These are phyloP conservation scores for Ophiorrhiza pumila DNA, from an alignment of 257 asterid species.

Conservation along the genomic window DNA sequence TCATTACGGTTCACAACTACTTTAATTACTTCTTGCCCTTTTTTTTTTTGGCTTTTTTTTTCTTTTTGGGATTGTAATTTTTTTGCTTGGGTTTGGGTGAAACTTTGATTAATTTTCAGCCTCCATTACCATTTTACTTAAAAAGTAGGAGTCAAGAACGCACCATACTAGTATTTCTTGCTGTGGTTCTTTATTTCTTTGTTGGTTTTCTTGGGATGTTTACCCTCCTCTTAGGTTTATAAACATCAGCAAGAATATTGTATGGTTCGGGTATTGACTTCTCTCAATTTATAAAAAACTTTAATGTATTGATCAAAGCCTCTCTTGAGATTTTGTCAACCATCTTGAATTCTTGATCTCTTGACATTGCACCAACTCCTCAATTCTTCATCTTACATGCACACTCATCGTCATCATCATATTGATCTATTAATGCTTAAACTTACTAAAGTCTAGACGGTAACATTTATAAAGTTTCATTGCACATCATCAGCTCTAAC, in stretches of 20 bases:
- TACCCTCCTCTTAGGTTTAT: background rate
- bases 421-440: too few species aligned
- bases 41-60: background rate
- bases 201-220: conserved; percentile 2
- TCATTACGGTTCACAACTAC: conserved; percentile 47
- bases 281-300: conserved; percentile 43
- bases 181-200: conserved; percentile 17
- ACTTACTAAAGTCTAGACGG: too few species aligned
- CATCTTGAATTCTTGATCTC: background rate
- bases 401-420: too few species aligned
- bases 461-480: too few species aligned
- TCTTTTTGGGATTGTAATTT: background rate
- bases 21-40: conserved; percentile 2
- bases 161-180: conserved; percentile 39
- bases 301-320: conserved; percentile 22
- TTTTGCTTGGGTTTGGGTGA: background rate
- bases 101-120: background rate
- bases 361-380: background rate
- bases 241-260: conserved; percentile 40
- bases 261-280: conserved; percentile 99
- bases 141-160: conserved; percentile 64
- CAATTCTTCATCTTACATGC: too few species aligned
- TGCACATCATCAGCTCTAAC: too few species aligned
- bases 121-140: conserved; percentile 18
- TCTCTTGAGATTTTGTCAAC: conserved; percentile 2